phyloP scores from a whole-genome alignment of 2,329 filamentous ascomycete species.

The Zarea fungicola region DNA sequence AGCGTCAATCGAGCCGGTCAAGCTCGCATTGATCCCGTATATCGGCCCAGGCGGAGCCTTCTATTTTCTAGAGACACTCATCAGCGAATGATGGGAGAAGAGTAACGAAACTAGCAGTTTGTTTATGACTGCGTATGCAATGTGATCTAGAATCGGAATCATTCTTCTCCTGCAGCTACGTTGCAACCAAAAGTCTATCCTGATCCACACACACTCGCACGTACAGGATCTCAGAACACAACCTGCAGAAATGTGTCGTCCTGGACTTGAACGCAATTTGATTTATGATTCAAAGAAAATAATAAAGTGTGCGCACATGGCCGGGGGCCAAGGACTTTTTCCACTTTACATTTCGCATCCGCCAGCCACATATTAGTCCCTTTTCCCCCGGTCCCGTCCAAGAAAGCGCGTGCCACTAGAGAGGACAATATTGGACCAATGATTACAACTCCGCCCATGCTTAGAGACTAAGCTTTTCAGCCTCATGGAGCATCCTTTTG shows the following conservation, averaged over 20 bases:
- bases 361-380: no score
- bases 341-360: not conserved
- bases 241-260: not conserved
- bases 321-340: not conserved
- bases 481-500: not conserved
- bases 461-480: slow-evolving; percentile 3
- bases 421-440: slow-evolving; percentile 1
- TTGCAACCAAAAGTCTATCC: not conserved
- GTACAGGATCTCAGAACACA: not conserved
- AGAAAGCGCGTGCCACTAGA: not conserved
- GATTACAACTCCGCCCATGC: not conserved
- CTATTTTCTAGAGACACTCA: no score
- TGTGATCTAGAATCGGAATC: not conserved
- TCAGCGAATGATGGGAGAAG: no score
- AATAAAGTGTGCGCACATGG: not conserved
- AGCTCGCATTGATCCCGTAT: not conserved
- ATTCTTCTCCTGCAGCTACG: not conserved
- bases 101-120: not conserved
- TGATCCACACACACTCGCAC: not conserved
- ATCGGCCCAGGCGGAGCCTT: not conserved
- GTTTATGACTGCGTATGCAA: not conserved
- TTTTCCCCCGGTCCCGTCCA: no score
- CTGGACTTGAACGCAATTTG: not conserved
- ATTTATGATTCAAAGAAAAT: not conserved
- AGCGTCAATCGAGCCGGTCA: not conserved